These are phyloP conservation scores for Botrytis byssoidea DNA, from an alignment of 2,329 filamentous ascomycete genomes.

Conservation along the genomic window DNA sequence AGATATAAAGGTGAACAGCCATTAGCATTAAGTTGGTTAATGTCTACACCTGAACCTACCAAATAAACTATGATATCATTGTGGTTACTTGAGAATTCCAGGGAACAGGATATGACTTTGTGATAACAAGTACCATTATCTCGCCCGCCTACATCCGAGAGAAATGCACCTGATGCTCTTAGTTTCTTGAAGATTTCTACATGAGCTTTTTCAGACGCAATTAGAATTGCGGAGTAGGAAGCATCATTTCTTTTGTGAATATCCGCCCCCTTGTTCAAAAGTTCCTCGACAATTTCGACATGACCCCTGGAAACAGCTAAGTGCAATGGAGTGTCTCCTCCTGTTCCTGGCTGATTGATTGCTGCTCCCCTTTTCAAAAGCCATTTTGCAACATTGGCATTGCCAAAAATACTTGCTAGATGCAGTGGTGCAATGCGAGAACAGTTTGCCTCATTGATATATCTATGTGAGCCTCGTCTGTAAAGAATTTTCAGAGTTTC, in stretches of 20 bases:
- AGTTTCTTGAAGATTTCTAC: rapidly evolving
- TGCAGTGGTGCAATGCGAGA: background rate
- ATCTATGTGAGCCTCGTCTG: background rate
- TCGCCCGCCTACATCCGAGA: background rate
- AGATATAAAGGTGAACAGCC: rapidly evolving
- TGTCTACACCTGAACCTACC: too few relatives aligned
- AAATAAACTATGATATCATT: rapidly evolving
- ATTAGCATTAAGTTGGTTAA: too few relatives aligned
- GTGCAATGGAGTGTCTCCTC: background rate
- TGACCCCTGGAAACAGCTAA: background rate
- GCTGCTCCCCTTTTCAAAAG: background rate
- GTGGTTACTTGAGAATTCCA: too few relatives aligned
- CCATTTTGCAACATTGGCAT: background rate
- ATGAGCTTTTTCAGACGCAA: too few relatives aligned
- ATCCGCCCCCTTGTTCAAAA: background rate
- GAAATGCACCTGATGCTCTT: background rate
- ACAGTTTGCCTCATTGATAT: background rate
- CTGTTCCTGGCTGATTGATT: background rate
- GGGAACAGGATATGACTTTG: too few relatives aligned
- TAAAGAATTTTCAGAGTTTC: background rate
- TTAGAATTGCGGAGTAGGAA: background rate
- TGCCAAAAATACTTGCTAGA: background rate
- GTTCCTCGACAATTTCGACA: background rate
- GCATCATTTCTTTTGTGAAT: background rate
- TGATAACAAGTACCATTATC: too few relatives aligned